Evolutionary conservation across 2,329 filamentous ascomycete genomes (phyloP), one percentile per base, ranked within the genome.

Genomic region (Paracoccidioides brasiliensis): DNA sequence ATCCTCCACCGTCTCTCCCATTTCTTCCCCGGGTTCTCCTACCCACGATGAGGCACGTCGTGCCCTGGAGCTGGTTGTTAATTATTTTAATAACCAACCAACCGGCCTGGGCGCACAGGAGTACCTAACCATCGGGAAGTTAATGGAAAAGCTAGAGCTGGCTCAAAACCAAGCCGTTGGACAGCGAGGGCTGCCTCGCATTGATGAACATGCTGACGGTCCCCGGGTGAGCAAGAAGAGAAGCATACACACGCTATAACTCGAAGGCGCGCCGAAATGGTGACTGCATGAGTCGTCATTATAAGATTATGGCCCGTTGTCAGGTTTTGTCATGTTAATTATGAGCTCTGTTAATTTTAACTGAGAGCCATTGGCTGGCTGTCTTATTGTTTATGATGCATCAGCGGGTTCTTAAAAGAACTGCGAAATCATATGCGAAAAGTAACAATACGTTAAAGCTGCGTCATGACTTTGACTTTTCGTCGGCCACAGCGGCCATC

Each of bases 41-140:
- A 89, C 85, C 0, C 86, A 90, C 62, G 90, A 96, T 63, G 90
- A 97, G 68, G 90, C 90, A 3, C 80, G 87, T 42, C 80, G 82
- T 53, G 91, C 90, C 1, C 79, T 94, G 4, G 85, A 91, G 64
- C 83, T 90, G 2, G 81, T 96, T 22, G 80, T 95, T 67, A 84
- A 74, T 58, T 95, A 91, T 66, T 86, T 96, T 67, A 80, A 88
- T 63, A 83, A 83, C 58, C 80, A 86, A 61, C 81, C 83, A 10
- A 41, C 77, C 0, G 84, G 83, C 1, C 80, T 89, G 37, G 81
- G 87, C 14, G 87, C 93, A 64, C 80, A 88, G 49, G 90, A 96
- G 60, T 90, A 85, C 67, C 70, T 87, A 60, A 81, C 83, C 3
- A 83, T 96, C 50, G 78, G 88, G 15, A 88, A 89, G 67, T 74